These are phyloP conservation scores for Cyclotella distinguenda DNA, from an alignment of 108 stramenopile genomes.

Conservation along the genomic window DNA sequence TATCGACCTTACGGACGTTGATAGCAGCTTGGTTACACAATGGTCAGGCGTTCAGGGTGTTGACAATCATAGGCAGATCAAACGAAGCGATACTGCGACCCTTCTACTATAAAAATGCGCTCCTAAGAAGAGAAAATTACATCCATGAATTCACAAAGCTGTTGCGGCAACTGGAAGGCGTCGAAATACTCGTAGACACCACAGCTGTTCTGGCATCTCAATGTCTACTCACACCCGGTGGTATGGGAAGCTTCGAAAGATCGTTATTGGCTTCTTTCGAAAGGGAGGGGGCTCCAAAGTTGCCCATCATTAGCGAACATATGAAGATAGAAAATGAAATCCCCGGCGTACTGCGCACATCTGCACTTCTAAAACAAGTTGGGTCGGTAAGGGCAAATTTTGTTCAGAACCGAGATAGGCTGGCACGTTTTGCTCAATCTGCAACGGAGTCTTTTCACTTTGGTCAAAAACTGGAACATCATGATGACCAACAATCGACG, in stretches of 20 bases:
- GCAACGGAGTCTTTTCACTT: conserved; percentile 31
- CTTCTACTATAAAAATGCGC: conserved; percentile 63
- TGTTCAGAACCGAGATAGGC: conserved; percentile 36
- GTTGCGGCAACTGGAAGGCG: conserved; percentile 59
- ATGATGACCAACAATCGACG: conserved; percentile 1
- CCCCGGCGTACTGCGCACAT: background rate
- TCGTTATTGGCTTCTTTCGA: conserved; percentile 20
- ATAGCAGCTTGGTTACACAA: conserved; percentile 88
- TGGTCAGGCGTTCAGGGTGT: conserved; percentile 63
- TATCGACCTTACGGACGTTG: conserved; percentile 73
- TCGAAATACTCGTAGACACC: conserved; percentile 82
- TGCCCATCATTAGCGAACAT: background rate
- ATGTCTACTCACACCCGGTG: conserved; percentile 35
- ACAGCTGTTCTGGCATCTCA: conserved; percentile 59
- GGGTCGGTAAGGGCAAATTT: conserved; percentile 41
- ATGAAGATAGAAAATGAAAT: background rate
- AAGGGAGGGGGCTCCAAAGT: conserved; percentile 2
- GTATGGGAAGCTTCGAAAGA: conserved; percentile 22
- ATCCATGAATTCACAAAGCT: conserved; percentile 49
- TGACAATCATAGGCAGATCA: conserved; percentile 57
- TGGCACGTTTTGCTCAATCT: conserved; percentile 44
- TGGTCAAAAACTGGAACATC: background rate
- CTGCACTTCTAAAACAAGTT: conserved; percentile 12
- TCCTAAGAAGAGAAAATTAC: conserved; percentile 53
- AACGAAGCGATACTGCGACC: conserved; percentile 55